Evolutionary conservation across 768 basidiomycete species (phyloP).

Genomic region (Rhodocollybia butyracea): DNA sequence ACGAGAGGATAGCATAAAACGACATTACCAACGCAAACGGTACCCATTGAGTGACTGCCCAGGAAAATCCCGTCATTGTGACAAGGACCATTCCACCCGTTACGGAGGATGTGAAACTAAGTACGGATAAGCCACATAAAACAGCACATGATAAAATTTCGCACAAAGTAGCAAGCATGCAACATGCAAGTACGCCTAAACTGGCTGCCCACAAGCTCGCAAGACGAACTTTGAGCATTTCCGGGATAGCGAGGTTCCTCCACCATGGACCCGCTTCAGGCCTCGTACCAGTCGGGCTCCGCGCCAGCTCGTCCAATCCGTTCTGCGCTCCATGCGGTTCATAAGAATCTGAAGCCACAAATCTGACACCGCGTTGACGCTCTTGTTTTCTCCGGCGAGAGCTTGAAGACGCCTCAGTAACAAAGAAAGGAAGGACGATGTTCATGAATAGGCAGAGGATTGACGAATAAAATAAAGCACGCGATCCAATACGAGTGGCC

Average conservation of each 20-base stretch:
- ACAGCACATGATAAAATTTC: conserved; percentile 24
- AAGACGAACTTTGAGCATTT: conserved; percentile 55
- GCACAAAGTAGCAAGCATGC: conserved; percentile 85
- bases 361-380: not conserved
- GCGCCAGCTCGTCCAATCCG: no score
- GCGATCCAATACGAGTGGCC: conserved; percentile 79
- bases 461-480: conserved; percentile 79
- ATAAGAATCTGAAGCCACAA: not conserved
- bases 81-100: conserved; percentile 72
- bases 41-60: conserved; percentile 91
- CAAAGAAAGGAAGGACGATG: conserved; percentile 67
- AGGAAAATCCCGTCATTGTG: conserved; percentile 82
- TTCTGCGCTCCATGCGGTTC: no score
- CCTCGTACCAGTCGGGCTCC: not conserved
- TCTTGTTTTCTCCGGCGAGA: not conserved
- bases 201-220: conserved; percentile 76
- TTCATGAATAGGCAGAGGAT: conserved; percentile 66
- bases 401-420: conserved; percentile 27
- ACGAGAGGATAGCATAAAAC: not conserved
- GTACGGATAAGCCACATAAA: conserved; percentile 3
- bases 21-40: conserved; percentile 80
- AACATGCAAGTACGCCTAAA: conserved; percentile 67
- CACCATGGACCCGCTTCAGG: conserved; percentile 10
- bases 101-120: conserved; percentile 70
- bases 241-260: conserved; percentile 29